Conservation (phyloP, 2,329 filamentous ascomycete genomes). For the Metarhizium brunneum region DNA sequence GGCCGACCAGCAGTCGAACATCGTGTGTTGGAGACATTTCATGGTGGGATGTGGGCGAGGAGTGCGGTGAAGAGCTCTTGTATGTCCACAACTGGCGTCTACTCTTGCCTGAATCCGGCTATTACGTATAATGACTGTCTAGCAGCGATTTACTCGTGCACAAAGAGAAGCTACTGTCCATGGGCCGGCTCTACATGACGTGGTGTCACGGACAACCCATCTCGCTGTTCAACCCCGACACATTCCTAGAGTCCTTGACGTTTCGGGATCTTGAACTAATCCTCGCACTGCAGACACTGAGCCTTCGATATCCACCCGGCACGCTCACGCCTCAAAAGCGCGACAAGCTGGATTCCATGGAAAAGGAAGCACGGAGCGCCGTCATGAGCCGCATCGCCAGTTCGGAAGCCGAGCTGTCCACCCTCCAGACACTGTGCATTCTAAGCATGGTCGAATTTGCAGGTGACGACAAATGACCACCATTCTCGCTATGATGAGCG, state of each 20-base stretch:
- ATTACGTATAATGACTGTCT: too few relatives aligned
- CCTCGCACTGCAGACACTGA: constrained; percentile 28
- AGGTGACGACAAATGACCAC: constrained; percentile 13
- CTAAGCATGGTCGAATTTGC: constrained; percentile 27
- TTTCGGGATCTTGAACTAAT: constrained; percentile 26
- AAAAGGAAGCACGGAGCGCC: constrained; percentile 12
- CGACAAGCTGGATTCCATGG: constrained; percentile 5
- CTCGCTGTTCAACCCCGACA: constrained; percentile 31
- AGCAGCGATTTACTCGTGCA: neutral
- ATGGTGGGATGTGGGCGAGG: constrained; percentile 4
- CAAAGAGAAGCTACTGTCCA: constrained; percentile 7
- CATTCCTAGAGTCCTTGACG: constrained; percentile 29
- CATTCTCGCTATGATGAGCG: neutral
- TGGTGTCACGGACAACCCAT: constrained; percentile 42
- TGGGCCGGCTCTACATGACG: constrained; percentile 29
- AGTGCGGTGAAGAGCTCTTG: neutral
- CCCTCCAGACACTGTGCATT: constrained; percentile 27
- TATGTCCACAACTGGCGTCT: neutral
- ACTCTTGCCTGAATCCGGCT: neutral
- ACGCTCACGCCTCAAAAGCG: constrained; percentile 8
- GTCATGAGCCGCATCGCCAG: constrained; percentile 24
- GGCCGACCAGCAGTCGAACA: neutral
- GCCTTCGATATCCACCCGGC: constrained; percentile 28
- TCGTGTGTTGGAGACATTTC: constrained; percentile 4
- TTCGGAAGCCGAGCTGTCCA: constrained; percentile 26